Conservation (phyloP, 2,329 filamentous ascomycete species). For the Pseudopithomyces maydicus region DNA sequence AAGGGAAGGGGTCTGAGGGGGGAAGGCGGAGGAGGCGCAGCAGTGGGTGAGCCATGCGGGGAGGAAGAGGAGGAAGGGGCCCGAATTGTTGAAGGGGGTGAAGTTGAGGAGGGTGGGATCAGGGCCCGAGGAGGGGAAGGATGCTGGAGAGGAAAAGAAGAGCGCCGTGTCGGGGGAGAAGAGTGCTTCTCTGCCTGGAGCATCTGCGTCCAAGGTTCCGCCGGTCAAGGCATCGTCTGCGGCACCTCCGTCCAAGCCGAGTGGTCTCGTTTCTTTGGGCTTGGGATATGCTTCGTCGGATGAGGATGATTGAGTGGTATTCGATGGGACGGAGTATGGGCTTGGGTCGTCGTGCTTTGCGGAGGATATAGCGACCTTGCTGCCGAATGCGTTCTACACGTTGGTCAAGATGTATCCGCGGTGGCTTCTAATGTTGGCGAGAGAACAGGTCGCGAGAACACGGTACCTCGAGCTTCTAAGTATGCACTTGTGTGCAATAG, state of each 20-base stretch:
- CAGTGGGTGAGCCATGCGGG: conserved; percentile 57
- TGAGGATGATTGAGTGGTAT: conserved; percentile 42
- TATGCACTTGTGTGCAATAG: too few species aligned
- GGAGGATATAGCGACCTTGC: neutral
- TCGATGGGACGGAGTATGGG: neutral
- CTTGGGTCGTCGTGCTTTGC: neutral
- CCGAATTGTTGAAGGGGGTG: conserved; percentile 48
- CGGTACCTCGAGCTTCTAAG: too few species aligned
- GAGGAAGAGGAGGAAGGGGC: conserved; percentile 58
- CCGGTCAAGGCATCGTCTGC: conserved; percentile 12
- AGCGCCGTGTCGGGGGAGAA: conserved; percentile 1
- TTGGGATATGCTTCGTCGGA: conserved; percentile 52
- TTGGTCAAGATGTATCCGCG: neutral
- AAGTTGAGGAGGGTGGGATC: conserved; percentile 50
- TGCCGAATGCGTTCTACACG: neutral
- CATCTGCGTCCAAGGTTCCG: neutral
- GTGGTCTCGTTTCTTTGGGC: conserved; percentile 36
- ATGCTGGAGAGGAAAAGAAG: neutral
- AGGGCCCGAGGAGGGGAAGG: neutral
- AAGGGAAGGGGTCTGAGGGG: conserved; percentile 45
- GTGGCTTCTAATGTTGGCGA: neutral
- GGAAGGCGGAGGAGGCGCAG: conserved; percentile 50
- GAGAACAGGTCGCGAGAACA: too few species aligned
- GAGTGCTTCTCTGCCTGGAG: conserved; percentile 2
- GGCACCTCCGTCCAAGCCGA: conserved; percentile 19